Evolutionary conservation across 768 basidiomycete species (phyloP).

Genomic region (Boletus subcaerulescens): DNA sequence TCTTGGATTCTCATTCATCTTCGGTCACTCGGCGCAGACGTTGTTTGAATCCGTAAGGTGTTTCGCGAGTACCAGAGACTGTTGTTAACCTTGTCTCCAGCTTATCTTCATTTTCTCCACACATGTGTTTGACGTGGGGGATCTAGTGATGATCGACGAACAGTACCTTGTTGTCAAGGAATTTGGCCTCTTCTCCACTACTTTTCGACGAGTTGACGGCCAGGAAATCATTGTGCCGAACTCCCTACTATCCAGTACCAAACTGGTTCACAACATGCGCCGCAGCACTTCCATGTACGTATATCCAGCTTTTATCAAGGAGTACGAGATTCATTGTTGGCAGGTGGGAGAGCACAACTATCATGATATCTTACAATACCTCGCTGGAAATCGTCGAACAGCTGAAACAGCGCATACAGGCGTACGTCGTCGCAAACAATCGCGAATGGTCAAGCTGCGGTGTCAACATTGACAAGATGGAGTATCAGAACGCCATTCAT

Average conservation of each 20-base stretch:
- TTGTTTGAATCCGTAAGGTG: slow-evolving; percentile 69
- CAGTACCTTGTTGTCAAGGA: slow-evolving; percentile 53
- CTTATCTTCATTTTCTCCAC: slow-evolving; percentile 85
- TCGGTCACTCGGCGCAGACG: slow-evolving; percentile 76
- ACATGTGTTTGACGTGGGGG: slow-evolving; percentile 83
- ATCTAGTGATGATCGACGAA: slow-evolving; percentile 76
- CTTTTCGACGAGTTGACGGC: slow-evolving; percentile 76
- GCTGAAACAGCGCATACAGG: slow-evolving; percentile 53
- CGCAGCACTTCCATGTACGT: slow-evolving; percentile 71
- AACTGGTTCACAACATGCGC: slow-evolving; percentile 75
- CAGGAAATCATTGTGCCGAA: slow-evolving; percentile 81
- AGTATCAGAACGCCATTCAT: slow-evolving; percentile 68
- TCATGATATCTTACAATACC: slow-evolving; percentile 67
- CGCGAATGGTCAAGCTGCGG: slow-evolving; percentile 69
- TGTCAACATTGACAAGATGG: slow-evolving; percentile 78
- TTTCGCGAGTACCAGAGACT: not conserved
- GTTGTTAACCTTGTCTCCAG: slow-evolving; percentile 32
- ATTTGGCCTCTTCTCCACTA: slow-evolving; percentile 78
- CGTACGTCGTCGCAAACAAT: slow-evolving; percentile 59
- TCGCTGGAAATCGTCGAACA: slow-evolving; percentile 69
- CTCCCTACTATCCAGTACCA: slow-evolving; percentile 62
- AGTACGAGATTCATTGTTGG: slow-evolving; percentile 4
- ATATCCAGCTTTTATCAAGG: not conserved
- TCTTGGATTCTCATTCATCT: slow-evolving; percentile 82
- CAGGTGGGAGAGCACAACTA: slow-evolving; percentile 66